Percentiles rank a stretch among this genome's conserved stretches.
phyloP scores from a whole-genome alignment of 2,329 filamentous ascomycete genomes.

The Colletotrichum destructivum region DNA sequence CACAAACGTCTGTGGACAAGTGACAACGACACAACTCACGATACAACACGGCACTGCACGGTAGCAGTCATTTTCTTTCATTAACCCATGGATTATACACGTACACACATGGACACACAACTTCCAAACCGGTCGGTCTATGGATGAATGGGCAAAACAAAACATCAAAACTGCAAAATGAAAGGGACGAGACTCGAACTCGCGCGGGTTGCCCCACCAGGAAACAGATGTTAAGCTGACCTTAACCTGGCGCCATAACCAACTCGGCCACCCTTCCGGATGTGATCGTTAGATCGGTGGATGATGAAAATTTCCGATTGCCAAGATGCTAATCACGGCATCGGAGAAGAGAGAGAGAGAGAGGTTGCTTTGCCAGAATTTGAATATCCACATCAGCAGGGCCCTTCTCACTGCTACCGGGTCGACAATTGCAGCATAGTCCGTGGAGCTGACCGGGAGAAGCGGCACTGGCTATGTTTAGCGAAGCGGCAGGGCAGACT shows the following conservation, averaged over 20 bases:
- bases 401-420: neutral
- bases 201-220: slow-evolving; percentile 43
- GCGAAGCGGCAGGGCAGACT: neutral
- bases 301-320: too few species aligned
- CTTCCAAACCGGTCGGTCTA: too few species aligned
- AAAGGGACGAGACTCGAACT: slow-evolving; percentile 43
- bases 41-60: too few species aligned
- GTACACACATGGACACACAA: rapidly evolving
- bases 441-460: neutral
- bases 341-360: too few species aligned
- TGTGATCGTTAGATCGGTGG: too few species aligned
- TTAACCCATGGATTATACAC: too few species aligned
- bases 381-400: slow-evolving; percentile 2
- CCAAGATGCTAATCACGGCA: too few species aligned
- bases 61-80: too few species aligned
- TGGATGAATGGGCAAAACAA: too few species aligned
- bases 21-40: too few species aligned
- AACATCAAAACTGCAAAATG: slow-evolving; percentile 22
- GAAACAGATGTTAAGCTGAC: slow-evolving; percentile 43
- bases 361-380: too few species aligned
- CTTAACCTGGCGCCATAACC: slow-evolving; percentile 44
- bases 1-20: too few species aligned
- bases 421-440: neutral
- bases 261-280: slow-evolving; percentile 41
- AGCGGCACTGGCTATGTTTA: neutral